These are phyloP conservation scores for Porpolomopsis calyptriformis DNA, from an alignment of 768 basidiomycete species.

Conservation along the genomic window DNA sequence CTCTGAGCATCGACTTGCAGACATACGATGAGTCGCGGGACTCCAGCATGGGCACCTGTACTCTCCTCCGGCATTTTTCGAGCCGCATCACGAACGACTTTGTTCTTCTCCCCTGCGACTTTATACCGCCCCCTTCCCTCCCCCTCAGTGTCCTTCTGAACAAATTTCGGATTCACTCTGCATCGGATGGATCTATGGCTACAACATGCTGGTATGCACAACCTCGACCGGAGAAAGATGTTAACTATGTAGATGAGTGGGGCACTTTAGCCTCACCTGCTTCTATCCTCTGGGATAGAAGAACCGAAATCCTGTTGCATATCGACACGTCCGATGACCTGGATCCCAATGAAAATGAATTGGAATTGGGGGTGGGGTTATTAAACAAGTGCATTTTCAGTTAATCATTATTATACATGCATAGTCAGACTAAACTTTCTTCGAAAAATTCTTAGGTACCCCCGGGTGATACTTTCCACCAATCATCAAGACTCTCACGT, in stretches of 20 bases:
- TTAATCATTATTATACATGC: neutral
- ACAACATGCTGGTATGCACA: conserved; percentile 57
- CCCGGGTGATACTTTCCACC: conserved; percentile 56
- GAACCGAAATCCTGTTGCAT: conserved; percentile 55
- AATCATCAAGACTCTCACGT: conserved; percentile 79
- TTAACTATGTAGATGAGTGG: conserved; percentile 54
- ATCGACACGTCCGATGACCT: conserved; percentile 60
- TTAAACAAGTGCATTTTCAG: conserved; percentile 44
- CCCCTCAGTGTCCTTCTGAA: conserved; percentile 62
- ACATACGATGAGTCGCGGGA: conserved; percentile 69
- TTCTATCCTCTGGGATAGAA: conserved; percentile 61
- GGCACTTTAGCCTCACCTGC: conserved; percentile 31
- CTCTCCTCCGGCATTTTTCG: conserved; percentile 68
- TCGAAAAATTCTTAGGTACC: conserved; percentile 40
- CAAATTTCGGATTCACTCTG: conserved; percentile 67
- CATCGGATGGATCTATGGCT: conserved; percentile 51
- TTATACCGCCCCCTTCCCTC: conserved; percentile 69
- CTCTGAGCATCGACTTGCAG: conserved; percentile 68
- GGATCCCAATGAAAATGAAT: conserved; percentile 58
- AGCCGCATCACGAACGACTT: conserved; percentile 74
- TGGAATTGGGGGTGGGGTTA: conserved; percentile 67
- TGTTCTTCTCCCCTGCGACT: conserved; percentile 84
- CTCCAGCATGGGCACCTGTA: conserved; percentile 56
- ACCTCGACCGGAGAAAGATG: conserved; percentile 41
- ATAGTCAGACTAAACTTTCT: conserved; percentile 1